These are phyloP conservation scores for Skeletonema potamos DNA, from an alignment of 108 stramenopile species.

Conservation along the genomic window DNA sequence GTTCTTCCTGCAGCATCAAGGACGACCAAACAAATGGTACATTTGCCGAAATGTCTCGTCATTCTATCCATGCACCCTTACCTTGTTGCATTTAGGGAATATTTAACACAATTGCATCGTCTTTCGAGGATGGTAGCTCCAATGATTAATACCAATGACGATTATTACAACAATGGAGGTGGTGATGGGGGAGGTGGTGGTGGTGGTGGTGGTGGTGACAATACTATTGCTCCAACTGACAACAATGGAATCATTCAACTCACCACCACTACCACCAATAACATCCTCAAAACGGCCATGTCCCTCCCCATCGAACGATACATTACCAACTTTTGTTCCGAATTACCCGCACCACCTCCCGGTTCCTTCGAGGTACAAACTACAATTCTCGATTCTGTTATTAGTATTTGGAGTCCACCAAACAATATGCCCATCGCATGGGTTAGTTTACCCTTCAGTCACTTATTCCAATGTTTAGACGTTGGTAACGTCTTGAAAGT, in stretches of 20 bases:
- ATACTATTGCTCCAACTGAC: not conserved
- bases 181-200: no score
- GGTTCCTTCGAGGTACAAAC: conserved; percentile 89
- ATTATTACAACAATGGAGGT: no score
- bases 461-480: conserved; percentile 91
- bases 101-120: conserved; percentile 91
- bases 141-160: conserved; percentile 51
- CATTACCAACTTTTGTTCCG: conserved; percentile 91
- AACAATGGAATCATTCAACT: not conserved
- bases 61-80: conserved; percentile 95
- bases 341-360: conserved; percentile 96
- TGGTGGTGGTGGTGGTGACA: no score
- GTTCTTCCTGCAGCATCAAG: conserved; percentile 11
- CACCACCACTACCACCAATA: not conserved
- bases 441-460: conserved; percentile 88
- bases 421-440: conserved; percentile 94
- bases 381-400: conserved; percentile 64
- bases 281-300: not conserved
- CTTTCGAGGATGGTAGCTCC: conserved; percentile 82
- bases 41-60: conserved; percentile 87
- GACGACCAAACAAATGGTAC: not conserved
- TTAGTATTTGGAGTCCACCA: conserved; percentile 92
- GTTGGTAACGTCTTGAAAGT: conserved; percentile 72
- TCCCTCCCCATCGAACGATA: conserved; percentile 90
- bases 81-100: conserved; percentile 84